Base-by-base conservation (phyloP, 176 grass and related monocot species). In the Ensete glaucum region DNA sequence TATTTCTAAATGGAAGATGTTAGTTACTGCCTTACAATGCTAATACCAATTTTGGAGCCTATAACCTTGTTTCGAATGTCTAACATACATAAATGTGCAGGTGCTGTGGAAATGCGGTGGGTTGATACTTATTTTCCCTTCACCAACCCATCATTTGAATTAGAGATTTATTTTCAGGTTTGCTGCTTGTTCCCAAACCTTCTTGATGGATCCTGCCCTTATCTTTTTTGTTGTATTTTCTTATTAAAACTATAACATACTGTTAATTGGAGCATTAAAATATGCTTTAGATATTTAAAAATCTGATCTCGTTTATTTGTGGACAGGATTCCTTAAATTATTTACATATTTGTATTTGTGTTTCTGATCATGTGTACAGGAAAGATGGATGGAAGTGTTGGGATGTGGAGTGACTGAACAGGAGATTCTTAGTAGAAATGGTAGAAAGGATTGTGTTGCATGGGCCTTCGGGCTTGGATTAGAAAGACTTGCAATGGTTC, bases 81-180 rank as follows among this genome's bases (percentile, higher is more conserved):
- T 71, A 29, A 57, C 20, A 50, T 77, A 79, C 8, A 22, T 77
- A 15, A 54, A 22, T 89, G 59, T 87, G 29, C 64, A 98, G 95
- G 95, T 74, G 82, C 80, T 85, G 95, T 98, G 73, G 90, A 98
- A 53, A 98, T 98, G 95, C 86, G 90, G 51, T 98, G 95, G 95
- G 95, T 98, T 78, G 90, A 98, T 83, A 98, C 95, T 55, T 94
- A 93, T 81, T 98, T 98, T 77, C 95, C 95, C 2, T 98, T 98
- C 73, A 98, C 95, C 65, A 94, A 94, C 71, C 95, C 95, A 48
- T 98, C 95, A 68, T 98, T 93, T 15, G 95, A 98, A 54, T 86
- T 98, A 23, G 95, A 98, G 85, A 98, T 98, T 82, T 98, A 87
- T 87, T 98, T 98, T 76, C 88, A 98, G 95, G 94, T 93, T 5